Evolutionary conservation across 805 yeast species (phyloP), one percentile per base, ranked within the genome.

Genomic region (Candida germanica): DNA sequence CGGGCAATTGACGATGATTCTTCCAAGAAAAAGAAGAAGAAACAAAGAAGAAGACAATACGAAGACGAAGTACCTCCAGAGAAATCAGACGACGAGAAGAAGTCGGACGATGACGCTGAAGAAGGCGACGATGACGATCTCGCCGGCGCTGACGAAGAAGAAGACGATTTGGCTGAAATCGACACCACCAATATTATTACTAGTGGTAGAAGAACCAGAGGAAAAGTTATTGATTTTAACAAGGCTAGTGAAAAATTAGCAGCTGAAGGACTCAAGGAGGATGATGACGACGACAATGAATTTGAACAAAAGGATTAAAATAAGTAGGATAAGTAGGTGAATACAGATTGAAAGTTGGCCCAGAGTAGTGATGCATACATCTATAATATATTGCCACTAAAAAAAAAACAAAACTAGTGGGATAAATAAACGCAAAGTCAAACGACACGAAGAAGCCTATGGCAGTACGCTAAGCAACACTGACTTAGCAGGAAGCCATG

Each of bases 171-270:
- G 46, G 71, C 73, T 23, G 95, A 83, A 60, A 85, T 88, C 47
- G 95, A 86, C 53, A 70, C 83, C 26, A 66, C 87, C 26, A 89
- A 88, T 61, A 87, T 88, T 56, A 87, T 87, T 46, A 72, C 83
- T n/a, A 64, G 77, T 12, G 93, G 94, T 10, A 74, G 95, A 62
- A 84, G 96, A 69, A 88, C 96, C 6, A 77, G 97, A 48, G 95
- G 96, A 11, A 83, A 80, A 53, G 83, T 82, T 13, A 83, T 89
- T 49, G 96, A 88, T 61, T 88, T 83, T 59, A 70, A 78, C 39
- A 82, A 85, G 61, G 87, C 94, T 11, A 85, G 87, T 14, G 83
- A 77, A 47, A 76, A 84, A 54, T 61, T 86, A 50, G 79, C 75
- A 35, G 64, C 63, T 33, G 37, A 34, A 13, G 81, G 77, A 39